Base-by-base conservation (phyloP, 768 basidiomycete genomes). In the Tylopilus sp. region DNA sequence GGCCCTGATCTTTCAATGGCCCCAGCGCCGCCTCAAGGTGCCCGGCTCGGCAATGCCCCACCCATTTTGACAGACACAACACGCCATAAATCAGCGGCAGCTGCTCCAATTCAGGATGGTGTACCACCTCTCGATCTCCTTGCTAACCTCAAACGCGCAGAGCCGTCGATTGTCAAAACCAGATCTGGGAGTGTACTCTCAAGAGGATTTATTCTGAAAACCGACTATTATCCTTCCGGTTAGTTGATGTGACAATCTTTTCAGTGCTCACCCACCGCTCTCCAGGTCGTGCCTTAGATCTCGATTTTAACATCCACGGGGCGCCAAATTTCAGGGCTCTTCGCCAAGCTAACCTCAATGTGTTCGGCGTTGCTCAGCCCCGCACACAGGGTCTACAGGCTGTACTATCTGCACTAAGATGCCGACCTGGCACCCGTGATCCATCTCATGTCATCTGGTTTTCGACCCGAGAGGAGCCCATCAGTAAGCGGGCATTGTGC, bases 321-420 rank as follows among this genome's bases (percentile, higher is more conserved):
- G 95, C 95, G 17, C 94, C 95, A 4, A 98, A 98, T 71, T 98
- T 98, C 65, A 77, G 97, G 57, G 83, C 88, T 12, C 88, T 93
- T 9, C 78, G 83, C 45, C 79, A 83, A 43, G 85, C 83, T 23
- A 80, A 81, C 50, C 77, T 98, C 30, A 95, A 95, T 58, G 92
- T 99, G 2, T 98, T 88, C 64, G 97, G 95, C 13, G 91, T 87
- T 6, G 95, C 97, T 2, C 97, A 98, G 65, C 97, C 97, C 12
- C 89, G 95, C 2, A 84, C 90, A 1, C 88, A 92, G 57, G 97
- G 95, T 3, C 75, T 99, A 11, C 79, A 91, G 41, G 94, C 92
- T 3, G 91, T 98, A 44, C 73, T 99, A 4, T 91, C 91, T 20
- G 77, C 93, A 11, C 79, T 99, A 6, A 75, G 85, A 31, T 88